phyloP scores from a whole-genome alignment of 2,329 filamentous ascomycete species.

The Claviceps monticola region DNA sequence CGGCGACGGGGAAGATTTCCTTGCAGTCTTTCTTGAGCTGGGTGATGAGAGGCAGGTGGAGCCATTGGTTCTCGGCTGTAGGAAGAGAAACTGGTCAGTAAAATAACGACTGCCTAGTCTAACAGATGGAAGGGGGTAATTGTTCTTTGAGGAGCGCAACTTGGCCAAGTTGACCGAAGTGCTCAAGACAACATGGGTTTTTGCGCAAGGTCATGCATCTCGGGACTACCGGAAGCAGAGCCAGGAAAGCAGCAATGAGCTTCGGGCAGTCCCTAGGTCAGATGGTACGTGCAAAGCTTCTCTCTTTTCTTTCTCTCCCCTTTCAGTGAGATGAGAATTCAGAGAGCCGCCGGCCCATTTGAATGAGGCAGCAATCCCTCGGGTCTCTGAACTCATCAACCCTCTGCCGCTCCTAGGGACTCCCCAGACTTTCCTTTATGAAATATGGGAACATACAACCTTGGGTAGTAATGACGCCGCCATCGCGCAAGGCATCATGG shows the following conservation, averaged over 20 bases:
- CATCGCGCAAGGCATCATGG: slow-evolving; percentile 75
- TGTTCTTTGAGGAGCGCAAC: not conserved
- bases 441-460: slow-evolving; percentile 88
- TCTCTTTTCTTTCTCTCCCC: not conserved
- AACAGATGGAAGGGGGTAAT: not conserved
- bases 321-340: slow-evolving; percentile 3
- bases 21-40: slow-evolving; percentile 94
- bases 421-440: slow-evolving; percentile 23
- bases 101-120: slow-evolving; percentile 4
- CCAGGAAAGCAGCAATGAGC: slow-evolving; percentile 25
- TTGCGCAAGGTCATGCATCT: slow-evolving; percentile 7
- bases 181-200: not conserved
- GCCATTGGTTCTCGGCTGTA: slow-evolving; percentile 96
- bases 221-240: slow-evolving; percentile 25
- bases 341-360: not conserved
- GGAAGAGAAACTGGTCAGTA: slow-evolving; percentile 6
- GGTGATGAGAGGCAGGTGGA: slow-evolving; percentile 85
- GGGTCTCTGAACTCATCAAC: slow-evolving; percentile 1
- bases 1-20: slow-evolving; percentile 91
- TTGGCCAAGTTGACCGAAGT: not conserved
- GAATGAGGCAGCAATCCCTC: not conserved
- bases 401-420: slow-evolving; percentile 21
- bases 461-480: slow-evolving; percentile 99
- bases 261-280: slow-evolving; percentile 21
- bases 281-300: slow-evolving; percentile 1